Conservation (phyloP, 805 yeast genomes). For the Myxozyma neglecta region DNA sequence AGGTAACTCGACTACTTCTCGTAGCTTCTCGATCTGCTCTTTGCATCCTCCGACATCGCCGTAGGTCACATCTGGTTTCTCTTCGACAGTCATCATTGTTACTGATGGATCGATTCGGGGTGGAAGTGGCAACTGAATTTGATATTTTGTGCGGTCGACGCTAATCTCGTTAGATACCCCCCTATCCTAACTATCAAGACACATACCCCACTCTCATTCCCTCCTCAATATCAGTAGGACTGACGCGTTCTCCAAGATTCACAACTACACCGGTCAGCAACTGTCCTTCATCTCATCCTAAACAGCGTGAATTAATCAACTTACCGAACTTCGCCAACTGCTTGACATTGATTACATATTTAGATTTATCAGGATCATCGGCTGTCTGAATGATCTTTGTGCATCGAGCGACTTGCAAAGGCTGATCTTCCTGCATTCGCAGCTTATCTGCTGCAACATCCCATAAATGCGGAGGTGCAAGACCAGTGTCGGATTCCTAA, state of each 20-base stretch:
- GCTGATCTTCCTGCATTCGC: slow-evolving; percentile 89
- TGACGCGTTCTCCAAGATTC: slow-evolving; percentile 91
- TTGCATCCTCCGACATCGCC: slow-evolving; percentile 98
- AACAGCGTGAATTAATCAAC: background rate
- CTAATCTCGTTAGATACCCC: slow-evolving; percentile 40
- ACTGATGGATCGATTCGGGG: slow-evolving; percentile 97
- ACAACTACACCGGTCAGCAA: slow-evolving; percentile 53
- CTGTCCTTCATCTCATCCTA: background rate
- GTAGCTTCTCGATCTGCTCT: slow-evolving; percentile 93
- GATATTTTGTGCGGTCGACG: slow-evolving; percentile 95
- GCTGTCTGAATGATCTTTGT: slow-evolving; percentile 76
- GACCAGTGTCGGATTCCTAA: slow-evolving; percentile 95
- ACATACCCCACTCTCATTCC: slow-evolving; percentile 87
- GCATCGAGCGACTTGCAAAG: slow-evolving; percentile 97
- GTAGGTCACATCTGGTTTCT: slow-evolving; percentile 97
- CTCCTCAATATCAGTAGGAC: slow-evolving; percentile 98
- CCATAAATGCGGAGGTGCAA: slow-evolving; percentile 96
- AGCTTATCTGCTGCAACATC: slow-evolving; percentile 95
- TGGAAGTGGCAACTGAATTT: slow-evolving; percentile 94
- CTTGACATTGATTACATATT: slow-evolving; percentile 93
- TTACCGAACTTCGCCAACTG: slow-evolving; percentile 89
- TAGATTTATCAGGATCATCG: slow-evolving; percentile 75
- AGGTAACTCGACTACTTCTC: slow-evolving; percentile 96
- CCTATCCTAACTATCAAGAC: background rate
- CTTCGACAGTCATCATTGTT: slow-evolving; percentile 99